Conservation (phyloP, 176 grass and related monocot species). For the Areca catechu region DNA sequence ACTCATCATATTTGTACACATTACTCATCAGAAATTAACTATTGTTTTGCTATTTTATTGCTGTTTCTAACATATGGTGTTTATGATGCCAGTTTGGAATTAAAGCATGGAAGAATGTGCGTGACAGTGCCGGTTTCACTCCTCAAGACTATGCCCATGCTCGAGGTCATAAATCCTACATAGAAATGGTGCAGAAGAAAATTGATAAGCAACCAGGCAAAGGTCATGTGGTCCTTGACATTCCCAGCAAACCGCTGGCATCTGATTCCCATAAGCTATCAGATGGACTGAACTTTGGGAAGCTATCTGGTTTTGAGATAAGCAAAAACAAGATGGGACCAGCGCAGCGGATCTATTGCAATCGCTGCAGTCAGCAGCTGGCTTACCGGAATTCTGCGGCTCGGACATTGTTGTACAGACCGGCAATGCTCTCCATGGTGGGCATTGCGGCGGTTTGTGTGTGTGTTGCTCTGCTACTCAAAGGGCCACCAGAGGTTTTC, state of each 20-base stretch:
- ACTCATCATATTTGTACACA: too few species aligned
- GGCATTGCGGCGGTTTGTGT: slow-evolving; percentile 79
- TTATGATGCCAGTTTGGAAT: slow-evolving; percentile 54
- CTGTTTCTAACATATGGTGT: background rate
- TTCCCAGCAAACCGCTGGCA: slow-evolving; percentile 18
- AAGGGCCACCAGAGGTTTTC: slow-evolving; percentile 65
- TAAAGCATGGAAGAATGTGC: slow-evolving; percentile 55
- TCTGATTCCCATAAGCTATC: too few species aligned
- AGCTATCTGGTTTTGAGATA: too few species aligned
- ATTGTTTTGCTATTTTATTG: background rate
- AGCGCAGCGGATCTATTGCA: too few species aligned
- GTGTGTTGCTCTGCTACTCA: slow-evolving; percentile 71
- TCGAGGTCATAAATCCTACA: slow-evolving; percentile 45
- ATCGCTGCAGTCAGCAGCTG: too few species aligned
- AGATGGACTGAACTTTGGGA: too few species aligned
- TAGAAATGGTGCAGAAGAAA: slow-evolving; percentile 77
- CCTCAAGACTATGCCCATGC: slow-evolving; percentile 72
- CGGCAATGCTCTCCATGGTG: slow-evolving; percentile 77
- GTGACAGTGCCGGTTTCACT: slow-evolving; percentile 47
- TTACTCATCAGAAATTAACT: too few species aligned
- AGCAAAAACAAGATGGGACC: too few species aligned
- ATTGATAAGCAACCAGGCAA: slow-evolving; percentile 57
- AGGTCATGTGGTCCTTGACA: slow-evolving; percentile 47
- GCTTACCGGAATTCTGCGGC: background rate
- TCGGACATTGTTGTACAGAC: slow-evolving; percentile 76